Percentiles rank a stretch among this genome's conserved stretches.
These are phyloP conservation scores for Dendrobium nobile DNA, from an alignment of 106 monocot species.

Conservation along the genomic window DNA sequence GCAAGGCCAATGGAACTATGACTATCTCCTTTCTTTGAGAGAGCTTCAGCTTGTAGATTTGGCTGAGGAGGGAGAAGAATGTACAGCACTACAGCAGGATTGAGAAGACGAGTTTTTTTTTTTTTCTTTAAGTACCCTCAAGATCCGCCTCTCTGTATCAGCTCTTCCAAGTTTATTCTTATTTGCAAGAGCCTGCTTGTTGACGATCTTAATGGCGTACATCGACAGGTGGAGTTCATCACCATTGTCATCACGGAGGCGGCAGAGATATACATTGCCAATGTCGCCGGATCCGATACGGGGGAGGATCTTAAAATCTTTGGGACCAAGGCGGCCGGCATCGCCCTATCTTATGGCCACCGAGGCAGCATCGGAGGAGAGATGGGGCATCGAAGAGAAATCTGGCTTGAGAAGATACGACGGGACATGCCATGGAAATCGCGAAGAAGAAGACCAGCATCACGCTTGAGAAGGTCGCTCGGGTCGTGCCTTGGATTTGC, in stretches of 20 bases:
- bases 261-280: conserved; percentile 82
- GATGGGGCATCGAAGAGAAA: conserved; percentile 12
- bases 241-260: conserved; percentile 19
- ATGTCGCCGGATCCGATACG: conserved; percentile 74
- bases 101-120: no score
- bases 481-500: no score
- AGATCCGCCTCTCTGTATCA: conserved; percentile 55
- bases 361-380: conserved; percentile 19
- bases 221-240: conserved; percentile 4
- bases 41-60: no score
- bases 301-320: conserved; percentile 70
- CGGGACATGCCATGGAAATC: no score
- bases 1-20: no score
- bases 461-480: no score
- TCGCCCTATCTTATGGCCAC: conserved; percentile 7
- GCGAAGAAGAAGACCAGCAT: no score
- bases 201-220: conserved; percentile 92
- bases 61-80: no score
- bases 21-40: no score
- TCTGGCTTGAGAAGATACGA: no score
- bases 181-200: conserved; percentile 46
- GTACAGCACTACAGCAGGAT: no score
- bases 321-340: conserved; percentile 23
- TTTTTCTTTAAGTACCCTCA: no score
- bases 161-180: conserved; percentile 77